These are phyloP conservation scores for Colletotrichum melonis DNA, from an alignment of 2,329 filamentous ascomycete species.

Conservation along the genomic window DNA sequence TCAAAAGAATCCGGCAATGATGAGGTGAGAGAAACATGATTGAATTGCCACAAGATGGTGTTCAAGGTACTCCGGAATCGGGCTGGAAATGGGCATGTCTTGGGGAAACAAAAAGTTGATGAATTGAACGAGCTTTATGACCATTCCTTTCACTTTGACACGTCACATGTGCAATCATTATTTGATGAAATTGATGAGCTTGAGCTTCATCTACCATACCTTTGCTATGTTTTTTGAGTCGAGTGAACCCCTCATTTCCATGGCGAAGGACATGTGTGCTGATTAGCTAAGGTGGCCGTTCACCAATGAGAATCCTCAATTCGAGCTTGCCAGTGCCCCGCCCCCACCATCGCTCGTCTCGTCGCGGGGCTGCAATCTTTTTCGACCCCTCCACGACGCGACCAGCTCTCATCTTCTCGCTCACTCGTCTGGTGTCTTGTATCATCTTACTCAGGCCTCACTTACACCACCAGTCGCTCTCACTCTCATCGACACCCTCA, in stretches of 20 bases:
- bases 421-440: no score
- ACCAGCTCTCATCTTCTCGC: no score
- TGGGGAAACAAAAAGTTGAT: neutral
- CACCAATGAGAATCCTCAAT: neutral
- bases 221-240: no score
- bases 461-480: no score
- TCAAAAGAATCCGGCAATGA: no score
- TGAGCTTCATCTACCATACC: no score
- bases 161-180: no score
- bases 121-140: neutral
- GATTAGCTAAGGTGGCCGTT: neutral
- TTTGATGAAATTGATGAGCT: no score
- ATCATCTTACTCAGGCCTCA: no score
- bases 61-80: neutral
- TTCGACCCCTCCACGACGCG: neutral
- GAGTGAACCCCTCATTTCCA: neutral
- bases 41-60: constrained; percentile 16
- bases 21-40: constrained; percentile 8
- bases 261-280: neutral
- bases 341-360: constrained; percentile 2
- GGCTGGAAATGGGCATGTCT: neutral
- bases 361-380: neutral
- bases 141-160: neutral
- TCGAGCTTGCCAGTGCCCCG: neutral
- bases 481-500: no score